Conservation (phyloP, 441 rosid genomes). For the Pelargonium fulgidum region DNA sequence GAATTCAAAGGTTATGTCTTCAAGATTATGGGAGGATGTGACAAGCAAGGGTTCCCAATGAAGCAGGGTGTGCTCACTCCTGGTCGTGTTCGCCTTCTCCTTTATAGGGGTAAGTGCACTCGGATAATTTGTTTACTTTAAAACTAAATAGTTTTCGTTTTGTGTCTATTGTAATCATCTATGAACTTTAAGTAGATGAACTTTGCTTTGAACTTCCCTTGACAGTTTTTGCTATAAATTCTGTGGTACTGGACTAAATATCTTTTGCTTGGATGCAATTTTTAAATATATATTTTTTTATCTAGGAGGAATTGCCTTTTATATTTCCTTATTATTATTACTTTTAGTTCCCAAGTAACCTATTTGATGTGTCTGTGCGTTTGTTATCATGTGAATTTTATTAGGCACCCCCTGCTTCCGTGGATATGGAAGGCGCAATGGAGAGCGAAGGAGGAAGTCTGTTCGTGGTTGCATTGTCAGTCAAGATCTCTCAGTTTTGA, state of each 20-base stretch:
- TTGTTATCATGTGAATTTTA: slow-evolving; percentile 1
- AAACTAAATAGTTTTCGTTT: too few species aligned
- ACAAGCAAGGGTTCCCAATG: slow-evolving; percentile 58
- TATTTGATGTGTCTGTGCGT: not conserved
- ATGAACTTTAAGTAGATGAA: too few species aligned
- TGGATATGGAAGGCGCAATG: slow-evolving; percentile 48
- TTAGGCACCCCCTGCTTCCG: slow-evolving; percentile 52
- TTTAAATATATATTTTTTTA: too few species aligned
- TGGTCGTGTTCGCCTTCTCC: slow-evolving; percentile 40
- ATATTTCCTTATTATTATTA: too few species aligned
- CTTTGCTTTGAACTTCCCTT: too few species aligned
- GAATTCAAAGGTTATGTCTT: slow-evolving; percentile 52
- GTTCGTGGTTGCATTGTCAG: slow-evolving; percentile 59
- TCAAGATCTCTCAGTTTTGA: slow-evolving; percentile 46
- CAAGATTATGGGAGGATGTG: slow-evolving; percentile 59
- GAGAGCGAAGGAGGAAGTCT: slow-evolving; percentile 54
- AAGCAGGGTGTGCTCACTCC: slow-evolving; percentile 57
- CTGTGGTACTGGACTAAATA: too few species aligned
- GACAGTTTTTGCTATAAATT: too few species aligned
- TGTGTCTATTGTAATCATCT: too few species aligned
- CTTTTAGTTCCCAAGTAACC: too few species aligned
- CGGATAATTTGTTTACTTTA: too few species aligned
- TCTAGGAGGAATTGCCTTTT: too few species aligned
- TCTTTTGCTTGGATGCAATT: too few species aligned
- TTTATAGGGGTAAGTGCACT: slow-evolving; percentile 32